Conservation (phyloP, 352 stramenopile species). For the Phytophthora ramorum region DNA sequence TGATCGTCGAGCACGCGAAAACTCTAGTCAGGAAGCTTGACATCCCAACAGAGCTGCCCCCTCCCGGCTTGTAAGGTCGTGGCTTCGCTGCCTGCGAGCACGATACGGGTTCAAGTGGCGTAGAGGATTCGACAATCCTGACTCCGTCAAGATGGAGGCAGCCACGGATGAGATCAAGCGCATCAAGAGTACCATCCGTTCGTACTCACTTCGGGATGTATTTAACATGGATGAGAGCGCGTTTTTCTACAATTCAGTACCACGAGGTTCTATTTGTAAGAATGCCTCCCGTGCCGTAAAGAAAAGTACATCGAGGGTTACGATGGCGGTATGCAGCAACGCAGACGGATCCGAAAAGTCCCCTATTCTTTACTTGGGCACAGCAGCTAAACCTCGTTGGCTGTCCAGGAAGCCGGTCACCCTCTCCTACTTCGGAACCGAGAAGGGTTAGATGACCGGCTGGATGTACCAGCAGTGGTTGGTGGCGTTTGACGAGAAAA, state of each 20-base stretch:
- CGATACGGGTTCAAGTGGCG: no score
- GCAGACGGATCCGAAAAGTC: background rate
- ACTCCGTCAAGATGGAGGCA: no score
- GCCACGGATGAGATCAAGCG: background rate
- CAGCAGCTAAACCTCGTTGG: background rate
- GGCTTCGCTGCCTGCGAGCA: background rate
- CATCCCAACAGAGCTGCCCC: no score
- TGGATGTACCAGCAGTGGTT: background rate
- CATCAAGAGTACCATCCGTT: background rate
- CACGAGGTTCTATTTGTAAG: background rate
- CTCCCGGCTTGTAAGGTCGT: background rate
- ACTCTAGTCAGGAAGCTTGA: no score
- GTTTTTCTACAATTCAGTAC: conserved; percentile 2
- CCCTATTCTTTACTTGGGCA: background rate
- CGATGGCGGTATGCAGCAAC: background rate
- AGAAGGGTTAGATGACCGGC: background rate
- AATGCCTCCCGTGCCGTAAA: background rate
- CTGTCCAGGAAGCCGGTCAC: background rate
- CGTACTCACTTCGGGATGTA: background rate
- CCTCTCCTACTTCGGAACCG: no score
- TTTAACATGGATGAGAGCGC: conserved; percentile 3
- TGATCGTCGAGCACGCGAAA: conserved; percentile 9
- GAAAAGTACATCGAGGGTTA: background rate
- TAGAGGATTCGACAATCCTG: no score
- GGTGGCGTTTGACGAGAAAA: background rate